A percentile compares a stretch with the other conserved stretches of the same genome.
Conservation (phyloP, 257 asterid species). For the Capsicum baccatum region DNA sequence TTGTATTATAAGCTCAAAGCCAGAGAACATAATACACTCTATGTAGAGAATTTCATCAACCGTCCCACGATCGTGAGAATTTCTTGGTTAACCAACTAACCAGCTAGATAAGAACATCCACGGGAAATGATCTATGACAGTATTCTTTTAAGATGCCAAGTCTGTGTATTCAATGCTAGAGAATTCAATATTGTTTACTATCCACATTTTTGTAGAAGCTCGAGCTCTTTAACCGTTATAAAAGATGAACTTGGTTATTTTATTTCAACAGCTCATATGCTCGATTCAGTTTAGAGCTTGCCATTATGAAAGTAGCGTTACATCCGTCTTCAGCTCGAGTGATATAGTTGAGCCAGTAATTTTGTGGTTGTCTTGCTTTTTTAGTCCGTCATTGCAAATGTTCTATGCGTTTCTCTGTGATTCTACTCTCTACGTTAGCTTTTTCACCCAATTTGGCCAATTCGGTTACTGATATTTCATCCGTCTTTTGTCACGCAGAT, state of each 20-base stretch:
- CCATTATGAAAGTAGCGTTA: not conserved
- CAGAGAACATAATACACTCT: not conserved
- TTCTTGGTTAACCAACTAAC: not conserved
- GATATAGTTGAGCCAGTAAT: not conserved
- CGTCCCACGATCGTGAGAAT: too few relatives aligned
- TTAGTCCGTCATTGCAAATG: not conserved
- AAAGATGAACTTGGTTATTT: slow-evolving; percentile 18
- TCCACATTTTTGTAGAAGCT: not conserved
- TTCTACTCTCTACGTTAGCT: not conserved
- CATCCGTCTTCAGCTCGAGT: not conserved
- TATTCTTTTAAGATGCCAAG: not conserved
- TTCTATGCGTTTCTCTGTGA: not conserved
- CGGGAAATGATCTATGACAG: not conserved
- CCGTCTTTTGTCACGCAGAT: slow-evolving; percentile 60
- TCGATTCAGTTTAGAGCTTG: not conserved
- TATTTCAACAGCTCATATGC: not conserved
- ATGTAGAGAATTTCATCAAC: not conserved
- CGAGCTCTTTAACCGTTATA: slow-evolving; percentile 10
- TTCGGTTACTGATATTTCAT: slow-evolving; percentile 12
- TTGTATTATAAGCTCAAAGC: slow-evolving; percentile 8
- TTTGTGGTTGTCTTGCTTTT: not conserved
- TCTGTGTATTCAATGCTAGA: not conserved
- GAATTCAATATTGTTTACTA: not conserved
- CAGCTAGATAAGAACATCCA: slow-evolving; percentile 6
- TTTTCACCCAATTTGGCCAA: too few relatives aligned